Conservation (phyloP, 257 asterid species). For the Agastache rugosa region DNA sequence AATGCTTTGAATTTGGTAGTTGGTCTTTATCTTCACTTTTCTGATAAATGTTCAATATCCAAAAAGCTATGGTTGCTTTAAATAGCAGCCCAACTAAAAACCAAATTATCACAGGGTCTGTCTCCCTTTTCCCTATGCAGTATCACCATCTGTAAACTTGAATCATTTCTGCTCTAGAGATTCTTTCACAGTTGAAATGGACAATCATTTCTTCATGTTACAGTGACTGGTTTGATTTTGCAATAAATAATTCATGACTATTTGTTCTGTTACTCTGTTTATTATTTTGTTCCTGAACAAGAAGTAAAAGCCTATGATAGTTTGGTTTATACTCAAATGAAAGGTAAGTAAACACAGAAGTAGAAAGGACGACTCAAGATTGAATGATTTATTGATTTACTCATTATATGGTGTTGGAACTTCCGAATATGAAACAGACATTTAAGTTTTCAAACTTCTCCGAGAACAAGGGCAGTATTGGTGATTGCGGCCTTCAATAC, state of each 20-base stretch:
- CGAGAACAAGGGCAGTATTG: background rate
- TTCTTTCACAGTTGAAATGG: slow-evolving; percentile 15
- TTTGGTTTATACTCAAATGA: slow-evolving; percentile 4
- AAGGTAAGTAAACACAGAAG: background rate
- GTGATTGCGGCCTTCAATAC: slow-evolving; percentile 7
- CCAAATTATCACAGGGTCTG: background rate
- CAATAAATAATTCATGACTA: slow-evolving; percentile 1
- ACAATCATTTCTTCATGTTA: slow-evolving; percentile 22
- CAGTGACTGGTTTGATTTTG: slow-evolving; percentile 3
- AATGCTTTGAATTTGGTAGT: slow-evolving; percentile 26
- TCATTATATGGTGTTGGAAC: background rate
- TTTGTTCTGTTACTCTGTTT: slow-evolving; percentile 2
- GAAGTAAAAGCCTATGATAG: slow-evolving; percentile 19
- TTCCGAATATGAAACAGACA: background rate
- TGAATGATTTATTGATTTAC: background rate
- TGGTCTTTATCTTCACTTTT: slow-evolving; percentile 21
- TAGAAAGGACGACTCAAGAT: slow-evolving; percentile 7
- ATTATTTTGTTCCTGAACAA: slow-evolving; percentile 11
- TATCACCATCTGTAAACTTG: slow-evolving; percentile 4
- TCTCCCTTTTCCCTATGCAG: slow-evolving; percentile 19
- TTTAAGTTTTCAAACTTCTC: background rate
- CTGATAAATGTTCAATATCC: slow-evolving; percentile 1
- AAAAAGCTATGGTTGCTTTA: background rate
- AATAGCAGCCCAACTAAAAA: slow-evolving; percentile 28
- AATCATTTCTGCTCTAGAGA: slow-evolving; percentile 20